These are phyloP conservation scores for Skeletonema marinoi DNA, from an alignment of 108 stramenopile genomes.

Conservation along the genomic window DNA sequence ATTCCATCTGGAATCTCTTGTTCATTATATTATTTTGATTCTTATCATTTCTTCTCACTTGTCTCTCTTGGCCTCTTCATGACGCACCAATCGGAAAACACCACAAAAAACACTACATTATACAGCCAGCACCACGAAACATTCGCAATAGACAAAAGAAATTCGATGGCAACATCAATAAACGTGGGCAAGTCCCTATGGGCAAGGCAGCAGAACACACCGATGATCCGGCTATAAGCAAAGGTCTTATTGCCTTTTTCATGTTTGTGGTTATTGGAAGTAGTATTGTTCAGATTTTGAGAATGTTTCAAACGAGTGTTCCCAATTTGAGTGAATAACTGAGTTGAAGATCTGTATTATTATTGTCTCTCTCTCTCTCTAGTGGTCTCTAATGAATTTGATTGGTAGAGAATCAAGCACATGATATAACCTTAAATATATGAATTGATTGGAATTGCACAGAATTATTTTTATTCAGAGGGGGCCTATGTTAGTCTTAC, in stretches of 20 bases:
- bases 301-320: constrained; percentile 63
- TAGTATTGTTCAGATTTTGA: constrained; percentile 75
- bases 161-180: constrained; percentile 83
- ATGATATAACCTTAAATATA: no score
- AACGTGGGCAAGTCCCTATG: constrained; percentile 75
- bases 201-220: constrained; percentile 77
- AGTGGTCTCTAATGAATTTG: neutral
- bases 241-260: constrained; percentile 70
- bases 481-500: no score
- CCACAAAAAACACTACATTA: neutral
- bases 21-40: no score
- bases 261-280: constrained; percentile 83
- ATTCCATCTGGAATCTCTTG: neutral
- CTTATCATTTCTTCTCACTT: neutral
- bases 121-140: constrained; percentile 77
- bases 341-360: neutral
- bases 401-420: no score
- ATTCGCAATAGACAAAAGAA: constrained; percentile 79
- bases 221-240: constrained; percentile 61
- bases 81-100: neutral
- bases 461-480: no score
- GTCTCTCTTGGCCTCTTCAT: neutral
- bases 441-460: no score
- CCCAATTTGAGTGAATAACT: constrained; percentile 21
- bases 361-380: neutral